Conservation (phyloP, 768 basidiomycete species). For the Neoboletus magnificus region DNA sequence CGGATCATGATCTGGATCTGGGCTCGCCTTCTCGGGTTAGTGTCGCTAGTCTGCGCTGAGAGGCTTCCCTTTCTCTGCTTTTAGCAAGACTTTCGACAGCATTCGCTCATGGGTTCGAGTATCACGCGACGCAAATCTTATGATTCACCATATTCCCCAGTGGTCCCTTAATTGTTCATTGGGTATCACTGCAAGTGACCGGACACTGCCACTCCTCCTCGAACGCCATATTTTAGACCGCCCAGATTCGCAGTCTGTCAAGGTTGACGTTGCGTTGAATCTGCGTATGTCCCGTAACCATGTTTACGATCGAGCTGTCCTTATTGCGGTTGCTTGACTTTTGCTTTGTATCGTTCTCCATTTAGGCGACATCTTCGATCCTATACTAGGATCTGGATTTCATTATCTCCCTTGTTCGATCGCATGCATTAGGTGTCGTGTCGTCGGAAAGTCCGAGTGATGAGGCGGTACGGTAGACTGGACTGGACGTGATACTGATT, state of each 20-base stretch:
- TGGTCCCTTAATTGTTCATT: not conserved
- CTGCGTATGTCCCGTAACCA: not conserved
- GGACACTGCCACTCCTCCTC: not conserved
- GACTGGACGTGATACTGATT: not conserved
- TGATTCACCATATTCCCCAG: not conserved
- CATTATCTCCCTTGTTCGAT: not conserved
- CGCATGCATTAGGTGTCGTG: not conserved
- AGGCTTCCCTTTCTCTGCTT: not conserved
- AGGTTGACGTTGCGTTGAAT: not conserved
- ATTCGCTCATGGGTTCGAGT: not conserved
- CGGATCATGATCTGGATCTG: constrained; percentile 4
- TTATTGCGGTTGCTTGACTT: not conserved
- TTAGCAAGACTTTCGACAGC: not conserved
- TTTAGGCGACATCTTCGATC: not conserved
- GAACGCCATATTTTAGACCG: not conserved
- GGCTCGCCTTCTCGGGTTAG: not conserved
- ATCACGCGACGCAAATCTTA: not conserved
- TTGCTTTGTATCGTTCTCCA: not conserved
- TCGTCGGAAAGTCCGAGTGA: not conserved
- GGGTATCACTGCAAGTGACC: not conserved
- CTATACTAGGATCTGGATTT: not conserved
- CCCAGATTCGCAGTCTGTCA: not conserved
- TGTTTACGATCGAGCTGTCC: not conserved
- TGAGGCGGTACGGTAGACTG: no score
- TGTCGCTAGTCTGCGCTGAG: not conserved